Evolutionary conservation across 768 basidiomycete species (phyloP), one percentile per base, ranked within the genome.

Genomic region (Boletellus ananiceps): DNA sequence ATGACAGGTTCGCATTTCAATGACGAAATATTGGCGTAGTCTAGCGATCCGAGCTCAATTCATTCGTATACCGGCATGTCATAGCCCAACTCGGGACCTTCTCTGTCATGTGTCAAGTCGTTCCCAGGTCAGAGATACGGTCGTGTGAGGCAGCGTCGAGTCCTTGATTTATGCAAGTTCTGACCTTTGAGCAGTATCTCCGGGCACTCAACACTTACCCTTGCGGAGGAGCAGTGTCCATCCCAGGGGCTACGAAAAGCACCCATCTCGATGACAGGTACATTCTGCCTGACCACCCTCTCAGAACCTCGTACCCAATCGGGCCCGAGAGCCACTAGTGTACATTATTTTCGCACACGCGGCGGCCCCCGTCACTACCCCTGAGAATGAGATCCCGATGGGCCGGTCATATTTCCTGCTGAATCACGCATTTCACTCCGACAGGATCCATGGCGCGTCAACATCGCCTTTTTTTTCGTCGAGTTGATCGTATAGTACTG

Each of bases 111-210:
- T 25, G 41, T 16, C 33, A 23, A 5, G 15, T 27, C 5, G 4
- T 48, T 50, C 46, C 31, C 56, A 58, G 40, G 40, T n/a, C 29
- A 37, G 39, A 37, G 27, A 14, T 2, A 19, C 3, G 19, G 21
- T 50, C 37, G 36, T 21, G 45, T 21, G 45, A 39, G 54, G 36
- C 32, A 9, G 33, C 25, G 9, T 42, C 15, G n/a, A 33, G 14
- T 35, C 27, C 44, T 13, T 29, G 23, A 38, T 47, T 25, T 41
- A 40, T 15, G 18, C 39, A 37, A 39, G 16, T n/a, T 19, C 49
- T 44, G 13, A 13, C 25, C 32, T 40, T 54, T 6, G 25, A 25
- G 18, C 32, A 8, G 6, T 6, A 8, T 13, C 33, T 38, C 15
- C 42, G 42, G 29, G 7, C 11, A 6, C 15, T 37, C 32, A 18